Conservation (phyloP, 2,329 filamentous ascomycete genomes). For the Thermoascus crustaceus region DNA sequence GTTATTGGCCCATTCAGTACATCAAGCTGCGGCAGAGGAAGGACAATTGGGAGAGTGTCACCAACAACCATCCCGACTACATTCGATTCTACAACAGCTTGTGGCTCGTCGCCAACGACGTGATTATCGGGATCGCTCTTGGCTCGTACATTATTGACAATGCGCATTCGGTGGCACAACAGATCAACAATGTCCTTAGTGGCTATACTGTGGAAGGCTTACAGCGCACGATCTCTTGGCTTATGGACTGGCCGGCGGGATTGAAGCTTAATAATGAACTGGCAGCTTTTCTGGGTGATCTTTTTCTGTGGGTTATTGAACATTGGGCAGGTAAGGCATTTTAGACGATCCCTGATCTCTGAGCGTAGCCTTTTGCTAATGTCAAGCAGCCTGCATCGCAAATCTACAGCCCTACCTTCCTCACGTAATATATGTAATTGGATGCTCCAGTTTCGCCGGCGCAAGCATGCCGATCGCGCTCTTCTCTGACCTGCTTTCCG, state of each 20-base stretch:
- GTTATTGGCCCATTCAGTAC: slow-evolving; percentile 98
- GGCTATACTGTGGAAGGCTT: slow-evolving; percentile 83
- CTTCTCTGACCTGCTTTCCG: slow-evolving; percentile 85
- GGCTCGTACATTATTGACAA: slow-evolving; percentile 98
- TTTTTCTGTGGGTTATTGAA: slow-evolving; percentile 97
- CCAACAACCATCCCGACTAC: slow-evolving; percentile 91
- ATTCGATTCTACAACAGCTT: slow-evolving; percentile 98
- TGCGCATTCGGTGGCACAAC: slow-evolving; percentile 69
- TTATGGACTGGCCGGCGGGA: slow-evolving; percentile 92
- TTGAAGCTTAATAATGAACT: slow-evolving; percentile 92
- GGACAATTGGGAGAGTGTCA: slow-evolving; percentile 90
- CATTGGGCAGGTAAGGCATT: slow-evolving; percentile 74
- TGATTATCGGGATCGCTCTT: slow-evolving; percentile 94
- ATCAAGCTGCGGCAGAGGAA: slow-evolving; percentile 82
- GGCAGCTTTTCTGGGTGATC: slow-evolving; percentile 83
- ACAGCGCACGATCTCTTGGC: slow-evolving; percentile 82
- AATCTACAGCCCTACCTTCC: slow-evolving; percentile 73
- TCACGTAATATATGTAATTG: slow-evolving; percentile 81
- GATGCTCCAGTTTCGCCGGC: slow-evolving; percentile 88
- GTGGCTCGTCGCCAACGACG: slow-evolving; percentile 96
- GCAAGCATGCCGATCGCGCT: slow-evolving; percentile 95
- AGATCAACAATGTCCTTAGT: slow-evolving; percentile 66
- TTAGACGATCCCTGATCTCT: slow-evolving; percentile 1
- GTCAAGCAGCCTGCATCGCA: slow-evolving; percentile 59
- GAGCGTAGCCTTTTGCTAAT: slow-evolving; percentile 10